A percentile compares a stretch with the other conserved stretches of the same genome.
Conservation (phyloP, 768 basidiomycete species). For the Mycena haematopus region DNA sequence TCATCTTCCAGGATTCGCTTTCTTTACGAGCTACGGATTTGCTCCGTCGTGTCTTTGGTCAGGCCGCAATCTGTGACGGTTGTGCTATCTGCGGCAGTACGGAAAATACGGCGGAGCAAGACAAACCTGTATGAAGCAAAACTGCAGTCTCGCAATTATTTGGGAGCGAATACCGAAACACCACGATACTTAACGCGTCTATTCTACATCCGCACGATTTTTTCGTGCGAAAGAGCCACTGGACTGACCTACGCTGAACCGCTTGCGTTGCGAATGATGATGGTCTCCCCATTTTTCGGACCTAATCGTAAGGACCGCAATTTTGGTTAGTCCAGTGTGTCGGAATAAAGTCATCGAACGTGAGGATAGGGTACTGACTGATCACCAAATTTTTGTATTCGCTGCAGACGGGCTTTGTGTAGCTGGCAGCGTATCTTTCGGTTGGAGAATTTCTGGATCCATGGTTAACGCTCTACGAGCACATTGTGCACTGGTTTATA, state of each 20-base stretch:
- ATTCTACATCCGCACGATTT: slow-evolving; percentile 36
- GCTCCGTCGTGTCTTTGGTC: slow-evolving; percentile 49
- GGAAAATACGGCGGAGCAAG: background rate
- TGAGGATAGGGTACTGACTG: slow-evolving; percentile 51
- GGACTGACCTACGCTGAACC: slow-evolving; percentile 48
- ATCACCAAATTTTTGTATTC: slow-evolving; percentile 45
- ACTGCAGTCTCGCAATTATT: slow-evolving; percentile 48
- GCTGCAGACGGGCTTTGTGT: slow-evolving; percentile 44
- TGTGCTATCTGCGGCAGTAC: background rate
- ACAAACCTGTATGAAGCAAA: slow-evolving; percentile 50
- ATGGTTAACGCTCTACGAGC: background rate
- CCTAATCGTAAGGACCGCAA: slow-evolving; percentile 51
- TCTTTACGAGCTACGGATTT: slow-evolving; percentile 47
- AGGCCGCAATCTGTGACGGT: slow-evolving; percentile 52
- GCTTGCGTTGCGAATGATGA: slow-evolving; percentile 61
- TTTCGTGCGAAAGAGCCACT: background rate
- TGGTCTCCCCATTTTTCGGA: slow-evolving; percentile 54
- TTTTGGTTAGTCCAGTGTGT: no score
- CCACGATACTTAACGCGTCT: slow-evolving; percentile 55
- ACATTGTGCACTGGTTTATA: background rate
- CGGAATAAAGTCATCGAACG: slow-evolving; percentile 43
- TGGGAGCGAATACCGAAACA: slow-evolving; percentile 58
- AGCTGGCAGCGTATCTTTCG: slow-evolving; percentile 50
- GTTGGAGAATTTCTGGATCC: slow-evolving; percentile 15
- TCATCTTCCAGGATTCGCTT: slow-evolving; percentile 33